Evolutionary conservation across 2,329 filamentous ascomycete species (phyloP).

Genomic region (Dichotomopilus funicola): DNA sequence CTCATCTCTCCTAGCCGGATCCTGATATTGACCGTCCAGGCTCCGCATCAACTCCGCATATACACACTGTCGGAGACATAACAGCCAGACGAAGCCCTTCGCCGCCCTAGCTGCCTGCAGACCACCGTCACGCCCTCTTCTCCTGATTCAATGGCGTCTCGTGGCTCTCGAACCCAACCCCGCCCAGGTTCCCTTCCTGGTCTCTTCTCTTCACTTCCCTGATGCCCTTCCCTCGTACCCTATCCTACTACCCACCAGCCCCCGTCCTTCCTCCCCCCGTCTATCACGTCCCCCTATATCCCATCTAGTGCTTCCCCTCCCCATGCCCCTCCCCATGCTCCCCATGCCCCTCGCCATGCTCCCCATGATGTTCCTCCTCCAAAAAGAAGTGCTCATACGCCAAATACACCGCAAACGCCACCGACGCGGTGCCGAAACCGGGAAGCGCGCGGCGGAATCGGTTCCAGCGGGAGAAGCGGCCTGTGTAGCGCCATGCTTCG

Average conservation of each 20-base stretch:
- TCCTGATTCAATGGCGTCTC: too few relatives aligned
- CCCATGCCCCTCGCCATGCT: conserved; percentile 43
- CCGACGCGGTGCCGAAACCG: conserved; percentile 84
- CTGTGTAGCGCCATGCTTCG: conserved; percentile 91
- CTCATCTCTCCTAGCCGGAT: too few relatives aligned
- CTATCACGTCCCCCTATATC: neutral
- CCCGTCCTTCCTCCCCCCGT: too few relatives aligned
- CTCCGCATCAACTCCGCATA: too few relatives aligned
- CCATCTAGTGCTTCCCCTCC: neutral
- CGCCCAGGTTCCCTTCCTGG: too few relatives aligned
- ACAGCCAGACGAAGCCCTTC: too few relatives aligned
- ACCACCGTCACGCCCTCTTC: too few relatives aligned
- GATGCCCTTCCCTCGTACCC: neutral
- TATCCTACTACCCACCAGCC: too few relatives aligned
- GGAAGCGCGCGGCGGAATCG: conserved; percentile 83
- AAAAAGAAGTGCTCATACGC: conserved; percentile 84
- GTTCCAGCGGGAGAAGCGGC: conserved; percentile 81
- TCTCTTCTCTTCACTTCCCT: neutral
- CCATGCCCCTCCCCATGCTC: neutral
- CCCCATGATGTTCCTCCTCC: conserved; percentile 59
- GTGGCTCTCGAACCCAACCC: too few relatives aligned
- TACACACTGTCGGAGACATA: too few relatives aligned
- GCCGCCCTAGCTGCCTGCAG: too few relatives aligned
- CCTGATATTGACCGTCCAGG: too few relatives aligned
- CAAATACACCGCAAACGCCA: conserved; percentile 86